These are phyloP conservation scores for Talaromyces proteolyticus DNA, from an alignment of 495 filamentous ascomycete genomes.

Conservation along the genomic window DNA sequence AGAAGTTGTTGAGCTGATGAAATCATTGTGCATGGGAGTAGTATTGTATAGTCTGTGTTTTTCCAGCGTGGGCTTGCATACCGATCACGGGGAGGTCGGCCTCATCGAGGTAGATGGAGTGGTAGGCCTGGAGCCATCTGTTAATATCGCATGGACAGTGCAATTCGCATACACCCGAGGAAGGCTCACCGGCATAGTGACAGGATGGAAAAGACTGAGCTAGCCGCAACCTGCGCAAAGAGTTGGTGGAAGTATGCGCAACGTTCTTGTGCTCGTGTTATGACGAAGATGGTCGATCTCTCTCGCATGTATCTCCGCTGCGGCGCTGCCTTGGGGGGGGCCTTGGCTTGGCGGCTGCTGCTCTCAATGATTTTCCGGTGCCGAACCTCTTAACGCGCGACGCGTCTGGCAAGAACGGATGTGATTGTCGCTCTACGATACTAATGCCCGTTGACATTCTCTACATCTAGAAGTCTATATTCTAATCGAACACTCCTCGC, in stretches of 20 bases:
- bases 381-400: constrained; percentile 42
- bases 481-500: no score
- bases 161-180: not conserved
- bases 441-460: no score
- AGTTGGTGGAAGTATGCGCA: no score
- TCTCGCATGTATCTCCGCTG: no score
- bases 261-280: no score
- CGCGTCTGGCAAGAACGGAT: constrained; percentile 20
- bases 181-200: constrained; percentile 48
- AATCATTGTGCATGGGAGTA: constrained; percentile 9
- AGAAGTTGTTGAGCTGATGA: not conserved
- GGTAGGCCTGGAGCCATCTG: constrained; percentile 62
- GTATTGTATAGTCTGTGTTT: constrained; percentile 2
- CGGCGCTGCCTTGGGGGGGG: no score
- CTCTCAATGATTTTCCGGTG: constrained; percentile 32
- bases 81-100: constrained; percentile 62
- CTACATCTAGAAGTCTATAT: no score
- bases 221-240: no score
- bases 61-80: constrained; percentile 22
- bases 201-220: constrained; percentile 2
- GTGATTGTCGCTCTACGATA: no score
- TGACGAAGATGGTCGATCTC: constrained; percentile 19
- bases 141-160: not conserved
- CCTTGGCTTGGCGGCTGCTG: constrained; percentile 27
- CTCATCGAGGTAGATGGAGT: constrained; percentile 87